Evolutionary conservation across 192 early-diverging fungal species (phyloP).

Genomic region (Chytriomyces confervae): DNA sequence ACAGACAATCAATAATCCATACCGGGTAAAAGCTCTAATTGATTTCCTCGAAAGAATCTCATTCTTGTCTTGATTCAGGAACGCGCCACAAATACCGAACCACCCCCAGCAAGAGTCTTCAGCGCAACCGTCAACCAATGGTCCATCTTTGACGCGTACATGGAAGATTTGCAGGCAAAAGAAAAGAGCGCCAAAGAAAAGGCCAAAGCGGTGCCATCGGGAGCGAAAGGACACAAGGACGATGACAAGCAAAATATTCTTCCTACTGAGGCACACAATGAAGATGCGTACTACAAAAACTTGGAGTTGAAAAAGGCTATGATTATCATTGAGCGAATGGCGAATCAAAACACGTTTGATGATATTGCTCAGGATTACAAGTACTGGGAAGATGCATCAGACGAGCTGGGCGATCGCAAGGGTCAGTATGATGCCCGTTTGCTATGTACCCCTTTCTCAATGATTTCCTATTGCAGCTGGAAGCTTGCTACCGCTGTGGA

Average conservation of each 20-base stretch:
- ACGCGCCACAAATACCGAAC: slow-evolving; percentile 66
- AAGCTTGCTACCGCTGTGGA: slow-evolving; percentile 64
- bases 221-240: slow-evolving; percentile 61
- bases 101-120: slow-evolving; percentile 61
- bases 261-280: slow-evolving; percentile 57
- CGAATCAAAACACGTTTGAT: slow-evolving; percentile 72
- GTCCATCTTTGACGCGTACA: slow-evolving; percentile 68
- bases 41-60: slow-evolving; percentile 6
- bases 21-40: slow-evolving; percentile 45
- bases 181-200: slow-evolving; percentile 65
- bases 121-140: slow-evolving; percentile 65
- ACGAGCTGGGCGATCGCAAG: slow-evolving; percentile 61
- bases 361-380: slow-evolving; percentile 70
- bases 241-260: slow-evolving; percentile 57
- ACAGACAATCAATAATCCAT: slow-evolving; percentile 68
- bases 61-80: slow-evolving; percentile 46
- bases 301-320: slow-evolving; percentile 60
- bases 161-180: slow-evolving; percentile 64
- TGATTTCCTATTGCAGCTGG: slow-evolving; percentile 40
- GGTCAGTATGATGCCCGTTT: slow-evolving; percentile 37
- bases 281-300: slow-evolving; percentile 66
- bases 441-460: not conserved
- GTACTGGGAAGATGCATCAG: slow-evolving; percentile 70
- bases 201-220: slow-evolving; percentile 51
- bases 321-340: slow-evolving; percentile 66